Conservation (phyloP, 169 alveolate genomes). For the Babesia bovis region DNA sequence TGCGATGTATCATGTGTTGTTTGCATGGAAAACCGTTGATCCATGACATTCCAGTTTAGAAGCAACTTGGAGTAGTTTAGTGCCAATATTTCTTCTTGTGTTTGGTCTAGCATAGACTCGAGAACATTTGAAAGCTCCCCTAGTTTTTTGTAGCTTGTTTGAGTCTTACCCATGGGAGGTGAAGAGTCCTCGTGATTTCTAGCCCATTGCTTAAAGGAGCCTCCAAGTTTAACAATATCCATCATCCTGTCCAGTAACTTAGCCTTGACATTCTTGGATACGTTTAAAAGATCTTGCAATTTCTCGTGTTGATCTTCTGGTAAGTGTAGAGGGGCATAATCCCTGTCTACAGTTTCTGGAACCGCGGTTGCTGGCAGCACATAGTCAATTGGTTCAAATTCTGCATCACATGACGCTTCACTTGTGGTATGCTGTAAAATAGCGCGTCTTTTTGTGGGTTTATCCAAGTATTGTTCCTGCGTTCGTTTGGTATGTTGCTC, state of each 20-base stretch:
- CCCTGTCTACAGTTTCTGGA: background rate
- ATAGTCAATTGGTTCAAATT: background rate
- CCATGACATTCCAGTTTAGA: conserved; percentile 4
- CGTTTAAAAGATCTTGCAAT: background rate
- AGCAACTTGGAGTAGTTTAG: conserved; percentile 23
- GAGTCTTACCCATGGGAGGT: background rate
- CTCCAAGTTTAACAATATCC: conserved; percentile 6
- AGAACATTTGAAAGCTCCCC: background rate
- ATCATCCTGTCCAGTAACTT: conserved; percentile 1
- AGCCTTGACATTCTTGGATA: background rate
- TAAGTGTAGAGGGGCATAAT: background rate
- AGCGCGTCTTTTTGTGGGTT: background rate
- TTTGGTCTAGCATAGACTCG: conserved; percentile 1
- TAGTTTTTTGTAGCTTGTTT: background rate
- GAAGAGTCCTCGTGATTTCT: background rate
- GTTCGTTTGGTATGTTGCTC: background rate
- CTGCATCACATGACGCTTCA: background rate
- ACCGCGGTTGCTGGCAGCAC: background rate
- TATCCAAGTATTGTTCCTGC: background rate
- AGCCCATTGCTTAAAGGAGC: background rate
- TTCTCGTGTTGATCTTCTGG: background rate
- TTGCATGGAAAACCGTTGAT: no score
- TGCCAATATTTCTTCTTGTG: background rate
- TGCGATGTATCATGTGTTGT: no score
- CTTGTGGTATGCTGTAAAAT: background rate